A percentile compares a stretch with the other conserved stretches of the same genome.
Evolutionary conservation across 2,329 filamentous ascomycete genomes (phyloP).

Genomic region (Stylonectria norvegica): DNA sequence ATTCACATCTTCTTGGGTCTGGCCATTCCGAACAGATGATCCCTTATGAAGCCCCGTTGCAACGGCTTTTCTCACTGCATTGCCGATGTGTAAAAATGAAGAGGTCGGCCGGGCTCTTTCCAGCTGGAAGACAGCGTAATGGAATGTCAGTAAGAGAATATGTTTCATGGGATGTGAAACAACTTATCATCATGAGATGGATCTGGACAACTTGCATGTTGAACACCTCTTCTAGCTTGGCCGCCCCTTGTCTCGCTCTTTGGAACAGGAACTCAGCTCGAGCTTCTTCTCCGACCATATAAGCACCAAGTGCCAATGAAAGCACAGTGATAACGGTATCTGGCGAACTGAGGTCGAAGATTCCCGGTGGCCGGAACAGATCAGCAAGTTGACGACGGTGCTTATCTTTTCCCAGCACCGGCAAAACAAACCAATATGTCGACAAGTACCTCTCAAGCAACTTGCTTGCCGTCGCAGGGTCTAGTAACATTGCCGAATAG

Average conservation of each 20-base stretch:
- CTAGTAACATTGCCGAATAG: slow-evolving; percentile 34
- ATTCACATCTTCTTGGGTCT: slow-evolving; percentile 32
- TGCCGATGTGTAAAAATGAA: slow-evolving; percentile 38
- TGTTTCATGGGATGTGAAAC: neutral
- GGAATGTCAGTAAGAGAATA: slow-evolving; percentile 8
- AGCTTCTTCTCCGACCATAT: slow-evolving; percentile 36
- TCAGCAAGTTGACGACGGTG: slow-evolving; percentile 34
- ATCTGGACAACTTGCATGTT: slow-evolving; percentile 43
- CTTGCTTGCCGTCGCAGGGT: slow-evolving; percentile 34
- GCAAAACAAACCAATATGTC: slow-evolving; percentile 38
- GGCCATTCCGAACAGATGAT: slow-evolving; percentile 28
- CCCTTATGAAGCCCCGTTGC: slow-evolving; percentile 44
- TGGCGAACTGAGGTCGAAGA: slow-evolving; percentile 32
- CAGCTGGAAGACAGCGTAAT: slow-evolving; percentile 41
- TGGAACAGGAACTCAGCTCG: slow-evolving; percentile 41
- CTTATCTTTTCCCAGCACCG: slow-evolving; percentile 33
- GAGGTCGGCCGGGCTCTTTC: slow-evolving; percentile 43
- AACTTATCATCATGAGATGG: slow-evolving; percentile 43
- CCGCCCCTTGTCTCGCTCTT: slow-evolving; percentile 38
- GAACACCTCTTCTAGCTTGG: slow-evolving; percentile 40
- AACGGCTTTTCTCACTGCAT: slow-evolving; percentile 40
- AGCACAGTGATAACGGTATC: slow-evolving; percentile 38
- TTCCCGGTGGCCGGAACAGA: slow-evolving; percentile 31
- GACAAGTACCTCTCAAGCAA: slow-evolving; percentile 40
- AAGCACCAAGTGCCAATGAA: slow-evolving; percentile 35